Conservation (phyloP, 2,329 filamentous ascomycete genomes). For the Pestalotiopsis sp. region DNA sequence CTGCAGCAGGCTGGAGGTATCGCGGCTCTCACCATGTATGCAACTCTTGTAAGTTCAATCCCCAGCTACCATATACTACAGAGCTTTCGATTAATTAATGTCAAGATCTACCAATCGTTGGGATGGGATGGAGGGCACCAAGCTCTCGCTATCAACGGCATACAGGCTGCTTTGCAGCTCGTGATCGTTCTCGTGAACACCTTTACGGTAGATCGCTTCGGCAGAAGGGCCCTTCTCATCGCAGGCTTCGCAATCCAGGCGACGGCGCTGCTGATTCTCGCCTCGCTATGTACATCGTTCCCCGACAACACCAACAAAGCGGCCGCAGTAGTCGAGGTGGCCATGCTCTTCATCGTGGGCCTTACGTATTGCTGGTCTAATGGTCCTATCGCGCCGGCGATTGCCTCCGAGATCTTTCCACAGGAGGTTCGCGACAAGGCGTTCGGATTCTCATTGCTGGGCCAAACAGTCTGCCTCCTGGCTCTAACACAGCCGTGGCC, state of each 20-base stretch:
- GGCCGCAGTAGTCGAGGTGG: background rate
- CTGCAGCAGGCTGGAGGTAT: conserved; percentile 4
- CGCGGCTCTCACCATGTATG: conserved; percentile 5
- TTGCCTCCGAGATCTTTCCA: background rate
- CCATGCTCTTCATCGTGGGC: background rate
- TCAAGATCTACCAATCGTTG: background rate
- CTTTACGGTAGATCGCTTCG: background rate
- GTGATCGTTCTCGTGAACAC: conserved; percentile 1
- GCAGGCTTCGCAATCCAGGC: conserved; percentile 4
- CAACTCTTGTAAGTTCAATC: background rate
- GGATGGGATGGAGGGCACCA: background rate
- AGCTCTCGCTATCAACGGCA: background rate
- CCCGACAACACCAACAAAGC: background rate
- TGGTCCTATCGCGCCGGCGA: background rate
- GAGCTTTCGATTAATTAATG: background rate
- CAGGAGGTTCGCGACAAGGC: conserved; percentile 5
- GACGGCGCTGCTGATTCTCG: background rate
- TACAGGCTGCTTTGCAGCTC: background rate
- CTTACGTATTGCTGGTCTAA: conserved; percentile 2
- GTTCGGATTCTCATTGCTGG: conserved; percentile 1
- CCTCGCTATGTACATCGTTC: background rate
- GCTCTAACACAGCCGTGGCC: conserved; percentile 5
- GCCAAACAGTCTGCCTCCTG: background rate
- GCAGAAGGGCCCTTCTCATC: background rate
- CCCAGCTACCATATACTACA: background rate